Evolutionary conservation across 2,329 filamentous ascomycete genomes (phyloP).

Genomic region (Microcyclospora tardicrescens): DNA sequence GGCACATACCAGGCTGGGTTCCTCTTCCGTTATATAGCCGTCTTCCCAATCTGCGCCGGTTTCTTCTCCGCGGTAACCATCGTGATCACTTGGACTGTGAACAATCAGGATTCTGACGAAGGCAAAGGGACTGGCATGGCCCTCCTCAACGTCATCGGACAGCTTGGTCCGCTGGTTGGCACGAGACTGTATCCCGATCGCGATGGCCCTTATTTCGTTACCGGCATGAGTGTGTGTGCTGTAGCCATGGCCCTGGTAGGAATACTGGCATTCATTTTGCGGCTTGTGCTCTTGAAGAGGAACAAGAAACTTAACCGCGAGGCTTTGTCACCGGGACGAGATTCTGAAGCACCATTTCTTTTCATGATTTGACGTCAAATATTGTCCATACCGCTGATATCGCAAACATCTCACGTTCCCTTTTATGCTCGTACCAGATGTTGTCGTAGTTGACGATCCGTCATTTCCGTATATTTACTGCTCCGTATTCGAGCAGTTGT

Average conservation of each 20-base stretch:
- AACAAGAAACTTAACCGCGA: conserved; percentile 12
- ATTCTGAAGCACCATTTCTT: too few species aligned
- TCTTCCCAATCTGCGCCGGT: conserved; percentile 66
- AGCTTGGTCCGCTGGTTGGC: conserved; percentile 55
- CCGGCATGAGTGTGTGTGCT: conserved; percentile 39
- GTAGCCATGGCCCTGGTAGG: conserved; percentile 37
- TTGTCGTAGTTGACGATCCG: too few species aligned
- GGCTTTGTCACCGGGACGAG: too few species aligned
- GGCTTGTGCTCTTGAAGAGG: conserved; percentile 26
- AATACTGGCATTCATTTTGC: conserved; percentile 29
- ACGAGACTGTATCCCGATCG: conserved; percentile 41
- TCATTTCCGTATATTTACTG: too few species aligned
- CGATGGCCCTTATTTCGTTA: conserved; percentile 37
- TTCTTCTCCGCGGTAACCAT: conserved; percentile 78
- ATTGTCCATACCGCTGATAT: too few species aligned
- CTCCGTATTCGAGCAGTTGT: too few species aligned
- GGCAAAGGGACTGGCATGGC: conserved; percentile 66
- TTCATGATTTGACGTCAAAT: too few species aligned
- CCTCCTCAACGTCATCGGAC: conserved; percentile 68
- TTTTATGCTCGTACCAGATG: too few species aligned
- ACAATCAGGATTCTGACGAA: conserved; percentile 61
- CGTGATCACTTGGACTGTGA: conserved; percentile 78
- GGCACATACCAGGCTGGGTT: conserved; percentile 17
- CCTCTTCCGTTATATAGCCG: conserved; percentile 51
- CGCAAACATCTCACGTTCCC: too few species aligned